Evolutionary conservation across 225 moss, liverwort and hornwort species (phyloP), one percentile per base, ranked within the genome.

Genomic region (Physcomitrium patens): DNA sequence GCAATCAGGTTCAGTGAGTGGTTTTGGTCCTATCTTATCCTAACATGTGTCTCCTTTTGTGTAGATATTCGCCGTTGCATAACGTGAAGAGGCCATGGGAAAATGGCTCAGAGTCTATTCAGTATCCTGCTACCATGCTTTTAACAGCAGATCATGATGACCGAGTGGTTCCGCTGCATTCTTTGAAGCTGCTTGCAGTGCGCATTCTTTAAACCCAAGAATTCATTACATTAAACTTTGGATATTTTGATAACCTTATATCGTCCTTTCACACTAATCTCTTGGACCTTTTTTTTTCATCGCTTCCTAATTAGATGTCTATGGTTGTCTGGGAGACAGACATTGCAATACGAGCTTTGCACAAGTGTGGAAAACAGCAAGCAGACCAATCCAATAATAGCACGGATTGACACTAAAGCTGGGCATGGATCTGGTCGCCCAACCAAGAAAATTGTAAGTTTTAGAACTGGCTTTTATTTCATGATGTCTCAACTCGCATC

Each of bases 91-190:
- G 91, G 2, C 95, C 95, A 5, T 95, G 95, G 95, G 90, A 91
- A 65, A 72, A 78, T 31, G 85, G 79, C 53, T 80, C 67, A 17
- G 47, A 43, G 0, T 56, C 56, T 7, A 65, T 83, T 15, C 93
- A 95, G 73, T 87, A 87, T 18, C 87, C 95, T 14, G 68, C 95
- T 0, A 91, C 86, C 47, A 82, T 95, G 91, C 87, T 95, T 18
- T 71, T 95, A 73, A 95, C 95, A 20, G 95, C 95, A 3, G 92
- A 93, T 63, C 95, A 95, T 17, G 95, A 95, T 73, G 95, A 95
- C 71, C 88, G 95, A 73, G 95, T 95, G 31, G 95, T 95, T 69
- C 95, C 95, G n/a, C 84, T 92, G 3, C 95, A 95, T 74, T 91
- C 95, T 1, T 79, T 87, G 76, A 87, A 87, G 76, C 63, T 87